Base-by-base conservation (phyloP, 75 land plant species). In the Cunninghamia lanceolata region DNA sequence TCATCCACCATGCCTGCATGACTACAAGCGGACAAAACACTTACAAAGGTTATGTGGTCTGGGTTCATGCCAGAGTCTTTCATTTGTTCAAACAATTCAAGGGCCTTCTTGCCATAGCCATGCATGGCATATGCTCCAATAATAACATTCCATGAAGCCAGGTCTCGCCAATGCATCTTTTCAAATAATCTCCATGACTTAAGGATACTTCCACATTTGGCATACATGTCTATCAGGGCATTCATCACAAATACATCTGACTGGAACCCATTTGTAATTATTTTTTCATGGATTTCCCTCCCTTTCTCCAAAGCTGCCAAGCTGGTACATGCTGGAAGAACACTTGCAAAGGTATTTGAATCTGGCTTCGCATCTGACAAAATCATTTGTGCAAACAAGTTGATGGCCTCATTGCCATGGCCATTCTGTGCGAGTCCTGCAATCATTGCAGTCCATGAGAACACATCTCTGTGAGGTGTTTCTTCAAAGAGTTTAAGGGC, bases 101-200 rank as follows among this genome's bases (percentile, higher is more conserved):
- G n/a, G 17, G 92, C 91, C 59, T 92, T 86, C 39, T 88, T 52
- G 54, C 87, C 89, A 68, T 66, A 40, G 19, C 95, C 95, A 86
- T 89, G 89, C 40, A 91, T 70, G 54, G 94, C 93, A 84, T 89
- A 91, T 11, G 43, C 83, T 35, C 35, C 43, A 9, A 87, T 87
- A 38, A 87, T 87, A 17, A 40, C 87, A 25, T 35, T 47, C 87
- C 87, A 87, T 30, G 85, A 54, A 19, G 82, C 70, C 36, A 87
- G 1, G 9, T 47, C 86, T 19, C 50, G 30, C n/a, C 56, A 16
- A 21, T 38, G 85, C 85, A 87, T 87, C 8, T 39, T 32, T 1
- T 83, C 86, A 71, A 87, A 87, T 47, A 87, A 16, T 16, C 71
- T 47, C 19, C 74, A n/a, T 30, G 88, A 85, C 21, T 71, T 85